These are phyloP conservation scores for Dactylellina drechsleri DNA, from an alignment of 2,329 filamentous ascomycete species.

Conservation along the genomic window DNA sequence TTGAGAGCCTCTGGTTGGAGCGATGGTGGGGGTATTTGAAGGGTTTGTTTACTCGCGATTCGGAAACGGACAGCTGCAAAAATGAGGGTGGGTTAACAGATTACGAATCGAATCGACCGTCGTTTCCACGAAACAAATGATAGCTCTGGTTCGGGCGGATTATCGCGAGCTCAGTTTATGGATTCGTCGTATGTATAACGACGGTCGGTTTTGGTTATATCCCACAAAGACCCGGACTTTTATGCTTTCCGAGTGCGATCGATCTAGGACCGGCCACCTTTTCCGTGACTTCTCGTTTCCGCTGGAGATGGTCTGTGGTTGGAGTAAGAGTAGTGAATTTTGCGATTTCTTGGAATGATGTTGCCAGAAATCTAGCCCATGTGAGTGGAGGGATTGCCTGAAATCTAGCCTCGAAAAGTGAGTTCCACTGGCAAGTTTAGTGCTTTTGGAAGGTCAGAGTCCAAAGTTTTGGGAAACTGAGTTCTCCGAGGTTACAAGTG, in stretches of 20 bases:
- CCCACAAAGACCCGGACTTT: neutral
- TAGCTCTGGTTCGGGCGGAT: neutral
- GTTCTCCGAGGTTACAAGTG: slow-evolving; percentile 29
- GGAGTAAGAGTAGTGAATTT: neutral
- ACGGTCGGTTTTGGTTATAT: slow-evolving; percentile 13
- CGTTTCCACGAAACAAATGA: neutral
- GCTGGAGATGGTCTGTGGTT: slow-evolving; percentile 9
- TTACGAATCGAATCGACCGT: slow-evolving; percentile 3
- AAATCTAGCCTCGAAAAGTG: slow-evolving; percentile 33
- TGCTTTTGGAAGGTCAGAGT: slow-evolving; percentile 47
- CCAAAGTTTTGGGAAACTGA: slow-evolving; percentile 34
- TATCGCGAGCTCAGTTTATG: neutral
- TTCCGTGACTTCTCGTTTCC: slow-evolving; percentile 15
- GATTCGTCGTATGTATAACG: neutral
- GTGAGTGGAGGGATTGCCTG: slow-evolving; percentile 35
- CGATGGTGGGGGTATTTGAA: slow-evolving; percentile 14
- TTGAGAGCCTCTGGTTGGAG: slow-evolving; percentile 16
- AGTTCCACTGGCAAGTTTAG: slow-evolving; percentile 43
- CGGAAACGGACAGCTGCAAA: slow-evolving; percentile 26
- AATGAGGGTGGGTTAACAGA: slow-evolving; percentile 11
- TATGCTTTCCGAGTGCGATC: neutral
- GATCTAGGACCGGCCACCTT: neutral
- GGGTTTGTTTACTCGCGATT: slow-evolving; percentile 27
- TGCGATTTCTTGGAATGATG: slow-evolving; percentile 38
- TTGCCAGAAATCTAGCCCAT: slow-evolving; percentile 36